Base-by-base conservation (phyloP, 1,284 basidiomycete species). In the Jaminaea rosea region DNA sequence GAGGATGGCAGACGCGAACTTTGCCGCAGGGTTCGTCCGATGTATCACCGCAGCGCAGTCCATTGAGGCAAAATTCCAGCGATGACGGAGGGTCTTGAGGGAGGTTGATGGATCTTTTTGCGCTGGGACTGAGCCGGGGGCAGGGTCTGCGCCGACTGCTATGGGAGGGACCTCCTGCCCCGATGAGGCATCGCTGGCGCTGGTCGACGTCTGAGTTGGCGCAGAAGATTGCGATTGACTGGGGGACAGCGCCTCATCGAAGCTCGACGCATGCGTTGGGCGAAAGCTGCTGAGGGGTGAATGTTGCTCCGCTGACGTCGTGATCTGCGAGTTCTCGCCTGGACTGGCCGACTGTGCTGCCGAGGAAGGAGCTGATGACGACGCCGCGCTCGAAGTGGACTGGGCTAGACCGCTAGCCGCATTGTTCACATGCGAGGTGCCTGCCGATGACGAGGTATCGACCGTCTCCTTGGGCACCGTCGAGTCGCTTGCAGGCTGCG, bases 21-120 rank as follows among this genome's bases (percentile, higher is more conserved):
- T 91, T 41, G 91, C 86, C 0, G 81, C 81, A 26, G 83, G 81
- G 69, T 92, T 90, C 0, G 88, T 80, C 2, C 82, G 80, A 75
- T 94, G 90, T 15, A 97, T 84, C 2, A 89, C 85, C 1, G 92
- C 91, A 0, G 88, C 90, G 71, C 93, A 98, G 74, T 97, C 93
- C 55, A 85, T 74, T 36, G 84, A 85, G 28, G 93, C 93, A 68
- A 94, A 97, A 76, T 98, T 94, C 80, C 92, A 94, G 7, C 71
- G 67, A 29, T 73, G 69, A 39, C 65, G 65, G 19, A 73, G 60
- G 34, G 57, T 60, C 2, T 53, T 55, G 3, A 72, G 54, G 15
- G 60, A 56, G 8, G 50, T 31, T 2, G 51, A 27, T 6, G 69
- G 56, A 26, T 71, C 60, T 36, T 57, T 56, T 13, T 51, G 28